These are phyloP conservation scores for Erysimum cheiranthoides DNA, from an alignment of 345 rosid species.

Conservation along the genomic window DNA sequence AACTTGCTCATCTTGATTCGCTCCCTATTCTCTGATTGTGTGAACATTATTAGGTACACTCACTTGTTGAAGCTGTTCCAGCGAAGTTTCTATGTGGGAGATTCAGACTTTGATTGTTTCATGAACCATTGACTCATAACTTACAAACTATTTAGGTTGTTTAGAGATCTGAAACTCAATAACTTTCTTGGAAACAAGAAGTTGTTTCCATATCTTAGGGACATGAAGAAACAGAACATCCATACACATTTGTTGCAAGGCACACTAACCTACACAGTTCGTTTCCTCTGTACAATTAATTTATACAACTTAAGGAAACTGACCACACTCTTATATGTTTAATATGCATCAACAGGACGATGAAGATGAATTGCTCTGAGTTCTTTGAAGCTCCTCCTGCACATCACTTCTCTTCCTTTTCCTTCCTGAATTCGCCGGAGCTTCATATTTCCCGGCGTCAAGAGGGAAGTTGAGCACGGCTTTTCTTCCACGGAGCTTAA, in stretches of 20 bases:
- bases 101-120: constrained; percentile 19
- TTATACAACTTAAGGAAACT: constrained; percentile 22
- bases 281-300: constrained; percentile 28
- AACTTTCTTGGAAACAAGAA: constrained; percentile 19
- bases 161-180: constrained; percentile 13
- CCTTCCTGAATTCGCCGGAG: constrained; percentile 57
- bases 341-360: constrained; percentile 31
- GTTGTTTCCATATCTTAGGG: constrained; percentile 26
- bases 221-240: constrained; percentile 36
- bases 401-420: constrained; percentile 56
- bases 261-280: constrained; percentile 38
- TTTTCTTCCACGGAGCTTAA: constrained; percentile 79
- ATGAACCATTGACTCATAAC: constrained; percentile 22
- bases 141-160: constrained; percentile 19
- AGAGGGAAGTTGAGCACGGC: constrained; percentile 85
- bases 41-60: constrained; percentile 30
- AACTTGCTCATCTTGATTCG: constrained; percentile 40
- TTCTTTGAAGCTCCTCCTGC: constrained; percentile 31
- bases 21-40: constrained; percentile 13
- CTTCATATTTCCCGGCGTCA: constrained; percentile 67
- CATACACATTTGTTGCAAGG: constrained; percentile 27
- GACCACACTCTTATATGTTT: constrained; percentile 5
- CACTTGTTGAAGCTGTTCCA: constrained; percentile 24
- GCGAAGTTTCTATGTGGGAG: background rate
- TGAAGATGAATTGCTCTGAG: constrained; percentile 35